phyloP scores from a whole-genome alignment of 768 basidiomycete species.

The Ephemerocybe angulata region DNA sequence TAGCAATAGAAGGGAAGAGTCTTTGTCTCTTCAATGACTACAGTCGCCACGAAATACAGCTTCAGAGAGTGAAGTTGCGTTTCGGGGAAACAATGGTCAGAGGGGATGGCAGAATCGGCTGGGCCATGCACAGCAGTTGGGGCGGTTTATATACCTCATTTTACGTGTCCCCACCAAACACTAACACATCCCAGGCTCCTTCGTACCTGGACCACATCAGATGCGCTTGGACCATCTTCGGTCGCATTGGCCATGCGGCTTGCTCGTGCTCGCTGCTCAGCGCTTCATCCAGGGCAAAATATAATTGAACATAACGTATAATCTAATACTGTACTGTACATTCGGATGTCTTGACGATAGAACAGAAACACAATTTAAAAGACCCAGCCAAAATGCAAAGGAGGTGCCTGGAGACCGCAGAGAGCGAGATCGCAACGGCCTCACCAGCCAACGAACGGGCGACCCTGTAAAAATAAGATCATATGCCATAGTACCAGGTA shows the following conservation, averaged over 20 bases:
- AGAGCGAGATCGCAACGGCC: background rate
- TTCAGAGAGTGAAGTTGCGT: background rate
- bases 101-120: background rate
- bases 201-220: background rate
- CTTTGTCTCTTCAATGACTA: background rate
- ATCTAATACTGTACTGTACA: constrained; percentile 3
- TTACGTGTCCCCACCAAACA: background rate
- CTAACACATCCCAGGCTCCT: background rate
- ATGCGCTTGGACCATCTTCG: background rate
- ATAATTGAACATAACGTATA: constrained; percentile 5
- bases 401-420: background rate
- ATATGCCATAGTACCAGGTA: constrained; percentile 35
- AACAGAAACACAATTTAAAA: background rate
- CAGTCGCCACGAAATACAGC: background rate
- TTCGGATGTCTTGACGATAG: background rate
- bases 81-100: background rate
- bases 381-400: background rate
- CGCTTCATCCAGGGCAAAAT: background rate
- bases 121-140: background rate
- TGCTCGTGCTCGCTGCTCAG: no score
- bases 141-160: background rate
- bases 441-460: constrained; percentile 22
- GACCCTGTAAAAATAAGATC: constrained; percentile 37
- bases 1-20: background rate
- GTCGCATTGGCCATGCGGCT: no score